These are phyloP conservation scores for Aspergillus sp. DNA, from an alignment of 2,329 filamentous ascomycete genomes.

Conservation along the genomic window DNA sequence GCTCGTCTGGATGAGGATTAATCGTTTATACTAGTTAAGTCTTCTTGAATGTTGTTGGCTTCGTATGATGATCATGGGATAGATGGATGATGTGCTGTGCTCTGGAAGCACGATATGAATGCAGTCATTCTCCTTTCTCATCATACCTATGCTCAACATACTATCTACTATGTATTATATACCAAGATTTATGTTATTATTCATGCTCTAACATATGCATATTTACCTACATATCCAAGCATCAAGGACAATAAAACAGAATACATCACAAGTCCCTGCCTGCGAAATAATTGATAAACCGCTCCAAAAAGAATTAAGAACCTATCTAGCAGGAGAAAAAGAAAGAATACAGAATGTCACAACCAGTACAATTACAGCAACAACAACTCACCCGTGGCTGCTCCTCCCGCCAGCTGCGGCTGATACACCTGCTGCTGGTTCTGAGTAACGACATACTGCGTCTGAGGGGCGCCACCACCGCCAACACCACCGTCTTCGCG, in stretches of 20 bases:
- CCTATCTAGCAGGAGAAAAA: not conserved
- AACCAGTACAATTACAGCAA: constrained; percentile 53
- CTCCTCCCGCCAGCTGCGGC: constrained; percentile 64
- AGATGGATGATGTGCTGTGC: not conserved
- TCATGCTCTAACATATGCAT: not conserved
- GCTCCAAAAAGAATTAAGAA: constrained; percentile 13
- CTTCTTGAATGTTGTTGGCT: too few relatives aligned
- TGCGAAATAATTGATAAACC: constrained; percentile 4
- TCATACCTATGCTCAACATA: not conserved
- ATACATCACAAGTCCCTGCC: constrained; percentile 20
- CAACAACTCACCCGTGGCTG: constrained; percentile 71
- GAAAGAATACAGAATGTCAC: constrained; percentile 13
- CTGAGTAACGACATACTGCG: constrained; percentile 73
- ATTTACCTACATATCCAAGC: not conserved
- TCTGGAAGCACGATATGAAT: not conserved
- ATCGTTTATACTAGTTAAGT: not conserved
- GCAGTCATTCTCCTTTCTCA: not conserved
- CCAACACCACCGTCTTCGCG: constrained; percentile 67
- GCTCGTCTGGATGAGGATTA: constrained; percentile 32
- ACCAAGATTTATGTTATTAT: not conserved
- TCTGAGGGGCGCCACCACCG: constrained; percentile 54
- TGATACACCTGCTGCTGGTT: constrained; percentile 76
- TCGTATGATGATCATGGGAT: too few relatives aligned
- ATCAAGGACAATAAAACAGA: not conserved
- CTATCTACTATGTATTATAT: not conserved